phyloP scores from a whole-genome alignment of 176 grass and related monocot species.

The Canna indica region DNA sequence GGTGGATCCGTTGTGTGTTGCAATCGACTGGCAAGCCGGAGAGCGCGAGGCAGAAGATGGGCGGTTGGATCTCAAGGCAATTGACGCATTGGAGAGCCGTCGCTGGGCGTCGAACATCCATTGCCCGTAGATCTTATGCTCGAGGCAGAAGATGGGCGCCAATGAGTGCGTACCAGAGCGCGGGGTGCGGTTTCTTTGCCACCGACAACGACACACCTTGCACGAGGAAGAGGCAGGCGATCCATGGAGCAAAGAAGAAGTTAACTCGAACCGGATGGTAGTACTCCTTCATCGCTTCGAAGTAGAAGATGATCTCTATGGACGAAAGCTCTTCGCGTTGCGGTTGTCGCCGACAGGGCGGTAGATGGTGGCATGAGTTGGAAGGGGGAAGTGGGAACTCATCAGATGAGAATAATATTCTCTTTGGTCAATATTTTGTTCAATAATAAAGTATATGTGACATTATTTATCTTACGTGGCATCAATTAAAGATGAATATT shows the following conservation, averaged over 20 bases:
- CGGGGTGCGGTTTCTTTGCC: constrained; percentile 4
- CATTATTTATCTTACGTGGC: no score
- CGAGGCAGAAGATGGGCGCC: constrained; percentile 79
- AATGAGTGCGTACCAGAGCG: constrained; percentile 60
- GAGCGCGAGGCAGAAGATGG: no score
- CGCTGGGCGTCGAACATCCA: constrained; percentile 82
- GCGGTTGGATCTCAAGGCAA: no score
- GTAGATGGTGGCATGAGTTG: no score
- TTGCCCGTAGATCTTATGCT: constrained; percentile 95
- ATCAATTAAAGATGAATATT: no score
- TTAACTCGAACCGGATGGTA: constrained; percentile 80
- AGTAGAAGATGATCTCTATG: constrained; percentile 89
- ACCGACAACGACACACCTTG: constrained; percentile 36
- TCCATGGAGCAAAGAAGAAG: constrained; percentile 98
- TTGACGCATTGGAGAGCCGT: constrained; percentile 63
- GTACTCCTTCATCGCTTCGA: constrained; percentile 87
- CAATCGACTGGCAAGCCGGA: constrained; percentile 23
- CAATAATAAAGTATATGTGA: no score
- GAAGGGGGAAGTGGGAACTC: no score
- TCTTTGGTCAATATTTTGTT: no score
- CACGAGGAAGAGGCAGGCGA: constrained; percentile 62
- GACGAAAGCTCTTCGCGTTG: no score
- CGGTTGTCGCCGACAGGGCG: no score
- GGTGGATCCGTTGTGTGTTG: constrained; percentile 11
- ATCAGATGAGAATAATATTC: no score